phyloP scores from a whole-genome alignment of 257 asterid genomes.

The Jacaranda copaia region DNA sequence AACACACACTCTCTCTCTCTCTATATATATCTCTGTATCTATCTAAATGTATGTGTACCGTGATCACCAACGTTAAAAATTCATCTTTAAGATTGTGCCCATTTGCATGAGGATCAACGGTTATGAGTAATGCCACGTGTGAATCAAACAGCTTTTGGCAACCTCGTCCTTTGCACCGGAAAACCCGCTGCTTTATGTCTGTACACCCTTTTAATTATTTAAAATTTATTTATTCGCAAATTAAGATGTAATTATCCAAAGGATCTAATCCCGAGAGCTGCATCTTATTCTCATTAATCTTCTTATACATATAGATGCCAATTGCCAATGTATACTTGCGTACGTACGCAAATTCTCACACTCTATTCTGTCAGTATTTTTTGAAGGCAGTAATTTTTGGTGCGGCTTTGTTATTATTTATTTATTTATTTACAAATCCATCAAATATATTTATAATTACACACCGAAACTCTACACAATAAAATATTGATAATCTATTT shows the following conservation, averaged over 20 bases:
- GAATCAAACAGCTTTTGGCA: constrained; percentile 50
- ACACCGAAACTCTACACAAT: no score
- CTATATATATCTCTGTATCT: no score
- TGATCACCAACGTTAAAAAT: no score
- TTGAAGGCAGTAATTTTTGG: not conserved
- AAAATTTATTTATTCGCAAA: constrained; percentile 9
- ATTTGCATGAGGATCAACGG: constrained; percentile 51
- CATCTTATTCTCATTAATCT: constrained; percentile 19
- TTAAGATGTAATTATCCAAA: constrained; percentile 38
- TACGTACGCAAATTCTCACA: not conserved
- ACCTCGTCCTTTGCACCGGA: constrained; percentile 69
- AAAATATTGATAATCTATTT: no score
- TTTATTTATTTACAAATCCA: no score
- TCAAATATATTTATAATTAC: no score
- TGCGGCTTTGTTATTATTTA: no score
- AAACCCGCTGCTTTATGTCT: constrained; percentile 87
- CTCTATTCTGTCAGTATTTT: not conserved
- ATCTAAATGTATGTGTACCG: no score
- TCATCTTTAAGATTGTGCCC: constrained; percentile 40
- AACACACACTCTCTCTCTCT: no score
- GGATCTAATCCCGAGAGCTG: constrained; percentile 23
- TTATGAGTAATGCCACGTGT: constrained; percentile 45
- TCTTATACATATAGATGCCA: not conserved
- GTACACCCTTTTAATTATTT: constrained; percentile 40
- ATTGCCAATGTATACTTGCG: no score